A percentile compares a stretch with the other conserved stretches of the same genome.
phyloP scores from a whole-genome alignment of 2,329 filamentous ascomycete genomes.

The Gliomastix tumulicola region DNA sequence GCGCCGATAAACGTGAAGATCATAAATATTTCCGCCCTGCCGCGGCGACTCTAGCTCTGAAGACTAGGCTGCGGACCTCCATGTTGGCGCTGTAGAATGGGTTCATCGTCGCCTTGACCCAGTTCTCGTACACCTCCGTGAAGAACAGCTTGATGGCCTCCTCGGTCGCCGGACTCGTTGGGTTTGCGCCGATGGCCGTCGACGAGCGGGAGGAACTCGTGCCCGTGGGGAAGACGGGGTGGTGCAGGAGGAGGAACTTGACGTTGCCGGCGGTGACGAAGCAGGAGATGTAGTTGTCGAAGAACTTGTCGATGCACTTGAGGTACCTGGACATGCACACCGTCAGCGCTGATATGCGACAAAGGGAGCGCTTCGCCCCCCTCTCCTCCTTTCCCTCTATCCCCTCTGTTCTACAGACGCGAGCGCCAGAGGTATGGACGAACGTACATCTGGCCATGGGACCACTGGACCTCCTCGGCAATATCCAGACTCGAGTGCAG shows the following conservation, averaged over 20 bases:
- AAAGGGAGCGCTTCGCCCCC: conserved; percentile 1
- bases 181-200: conserved; percentile 75
- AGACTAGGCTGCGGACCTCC: conserved; percentile 80
- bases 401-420: background rate
- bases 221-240: conserved; percentile 49
- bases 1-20: no score
- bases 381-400: background rate
- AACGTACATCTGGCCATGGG: conserved; percentile 69
- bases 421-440: no score
- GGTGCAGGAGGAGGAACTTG: conserved; percentile 90
- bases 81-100: conserved; percentile 87
- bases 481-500: conserved; percentile 91
- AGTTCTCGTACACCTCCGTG: conserved; percentile 89
- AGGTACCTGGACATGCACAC: conserved; percentile 81
- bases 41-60: conserved; percentile 72
- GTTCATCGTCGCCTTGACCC: conserved; percentile 95
- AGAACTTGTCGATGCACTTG: conserved; percentile 94
- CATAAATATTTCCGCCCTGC: conserved; percentile 90
- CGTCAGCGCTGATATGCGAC: no score
- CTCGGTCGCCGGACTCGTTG: conserved; percentile 82
- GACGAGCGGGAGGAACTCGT: conserved; percentile 38
- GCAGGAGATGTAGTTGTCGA: conserved; percentile 89
- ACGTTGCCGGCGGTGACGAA: conserved; percentile 90
- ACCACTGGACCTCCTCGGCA: conserved; percentile 95
- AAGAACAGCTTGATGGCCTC: conserved; percentile 96